These are phyloP conservation scores for Rhodotorula mucilaginosa DNA, from an alignment of 1,284 basidiomycete species.

Conservation along the genomic window DNA sequence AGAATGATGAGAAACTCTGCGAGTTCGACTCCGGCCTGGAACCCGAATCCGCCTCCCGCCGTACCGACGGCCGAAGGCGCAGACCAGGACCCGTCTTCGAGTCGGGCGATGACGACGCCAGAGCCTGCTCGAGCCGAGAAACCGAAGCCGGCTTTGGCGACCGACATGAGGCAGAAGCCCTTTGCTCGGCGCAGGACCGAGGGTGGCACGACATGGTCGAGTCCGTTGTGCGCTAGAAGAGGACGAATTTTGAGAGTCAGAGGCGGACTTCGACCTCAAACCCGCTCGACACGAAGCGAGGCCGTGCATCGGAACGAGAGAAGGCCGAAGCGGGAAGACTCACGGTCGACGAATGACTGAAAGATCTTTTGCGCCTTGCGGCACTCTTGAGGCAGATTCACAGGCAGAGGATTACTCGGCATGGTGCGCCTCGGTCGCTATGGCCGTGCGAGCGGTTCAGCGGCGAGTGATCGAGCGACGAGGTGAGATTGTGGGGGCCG, in stretches of 20 bases:
- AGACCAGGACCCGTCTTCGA: constrained; percentile 89
- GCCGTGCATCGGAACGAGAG: not conserved
- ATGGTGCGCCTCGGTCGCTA: not conserved
- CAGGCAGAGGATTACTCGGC: constrained; percentile 47
- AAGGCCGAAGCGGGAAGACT: constrained; percentile 8
- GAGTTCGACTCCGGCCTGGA: constrained; percentile 60
- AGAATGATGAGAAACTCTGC: constrained; percentile 93
- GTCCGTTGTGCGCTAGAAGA: constrained; percentile 24
- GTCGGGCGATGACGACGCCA: constrained; percentile 84
- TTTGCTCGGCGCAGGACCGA: constrained; percentile 65
- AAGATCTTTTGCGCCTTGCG: constrained; percentile 56
- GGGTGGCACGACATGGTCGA: constrained; percentile 52
- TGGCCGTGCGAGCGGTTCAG: not conserved
- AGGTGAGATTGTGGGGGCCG: not conserved
- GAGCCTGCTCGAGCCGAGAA: constrained; percentile 69
- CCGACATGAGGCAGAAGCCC: constrained; percentile 50
- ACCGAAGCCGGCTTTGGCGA: constrained; percentile 56
- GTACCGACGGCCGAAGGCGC: constrained; percentile 92
- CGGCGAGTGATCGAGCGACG: not conserved
- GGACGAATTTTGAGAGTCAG: constrained; percentile 19
- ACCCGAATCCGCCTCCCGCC: constrained; percentile 74
- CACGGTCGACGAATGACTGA: constrained; percentile 26
- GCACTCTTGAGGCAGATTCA: constrained; percentile 55
- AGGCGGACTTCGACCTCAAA: too few relatives aligned
- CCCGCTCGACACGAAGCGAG: not conserved